Evolutionary conservation across 257 asterid species (phyloP).

Genomic region (Solanum rostratum): DNA sequence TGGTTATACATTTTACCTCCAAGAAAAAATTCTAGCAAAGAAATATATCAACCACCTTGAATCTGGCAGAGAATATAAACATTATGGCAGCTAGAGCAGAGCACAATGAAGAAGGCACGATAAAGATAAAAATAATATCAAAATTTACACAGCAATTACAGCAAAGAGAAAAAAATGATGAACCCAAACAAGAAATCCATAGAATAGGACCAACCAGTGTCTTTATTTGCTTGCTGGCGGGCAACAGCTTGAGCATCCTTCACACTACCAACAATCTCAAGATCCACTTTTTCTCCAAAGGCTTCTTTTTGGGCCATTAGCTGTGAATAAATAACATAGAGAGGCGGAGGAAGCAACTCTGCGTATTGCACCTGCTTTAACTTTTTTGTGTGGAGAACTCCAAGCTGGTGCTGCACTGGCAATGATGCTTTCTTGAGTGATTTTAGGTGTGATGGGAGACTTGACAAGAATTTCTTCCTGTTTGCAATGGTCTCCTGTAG

Average conservation of each 20-base stretch:
- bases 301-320: constrained; percentile 94
- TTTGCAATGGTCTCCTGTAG: constrained; percentile 74
- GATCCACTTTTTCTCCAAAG: constrained; percentile 75
- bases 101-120: background rate
- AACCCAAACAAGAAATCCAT: background rate
- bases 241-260: constrained; percentile 87
- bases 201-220: constrained; percentile 34
- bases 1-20: background rate
- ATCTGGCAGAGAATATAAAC: background rate
- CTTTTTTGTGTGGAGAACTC: constrained; percentile 70
- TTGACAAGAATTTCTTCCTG: constrained; percentile 77
- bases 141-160: background rate
- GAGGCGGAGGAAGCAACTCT: constrained; percentile 93
- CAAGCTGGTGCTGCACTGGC: constrained; percentile 85
- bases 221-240: constrained; percentile 78
- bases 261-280: constrained; percentile 78
- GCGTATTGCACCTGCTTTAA: constrained; percentile 89
- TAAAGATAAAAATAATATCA: background rate
- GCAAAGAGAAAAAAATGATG: background rate
- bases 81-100: background rate
- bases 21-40: background rate
- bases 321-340: constrained; percentile 79
- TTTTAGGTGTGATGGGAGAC: constrained; percentile 97
- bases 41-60: background rate
- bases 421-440: constrained; percentile 92